These are phyloP conservation scores for Cutaneotrichosporon mucoides DNA, from an alignment of 1,284 basidiomycete species.

Conservation along the genomic window DNA sequence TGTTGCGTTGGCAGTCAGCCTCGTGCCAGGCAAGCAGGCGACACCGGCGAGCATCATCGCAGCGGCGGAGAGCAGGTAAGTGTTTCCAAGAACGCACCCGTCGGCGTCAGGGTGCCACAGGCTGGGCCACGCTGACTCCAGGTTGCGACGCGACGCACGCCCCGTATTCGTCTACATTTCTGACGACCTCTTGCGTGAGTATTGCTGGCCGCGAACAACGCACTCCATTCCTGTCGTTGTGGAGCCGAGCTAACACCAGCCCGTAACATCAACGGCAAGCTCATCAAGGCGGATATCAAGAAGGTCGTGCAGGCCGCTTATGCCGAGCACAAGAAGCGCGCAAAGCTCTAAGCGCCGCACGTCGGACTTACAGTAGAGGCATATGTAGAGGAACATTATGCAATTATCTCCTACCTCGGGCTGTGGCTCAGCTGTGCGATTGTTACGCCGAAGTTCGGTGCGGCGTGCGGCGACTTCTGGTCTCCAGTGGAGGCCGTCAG, in stretches of 20 bases:
- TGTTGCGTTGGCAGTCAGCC: slow-evolving; percentile 36
- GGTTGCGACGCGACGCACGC: slow-evolving; percentile 14
- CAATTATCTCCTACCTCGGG: too few relatives aligned
- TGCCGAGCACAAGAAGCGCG: slow-evolving; percentile 9
- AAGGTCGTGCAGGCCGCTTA: slow-evolving; percentile 14
- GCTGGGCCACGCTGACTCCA: background rate
- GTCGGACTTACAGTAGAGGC: too few relatives aligned
- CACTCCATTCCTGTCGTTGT: too few relatives aligned
- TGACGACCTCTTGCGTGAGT: slow-evolving; percentile 12
- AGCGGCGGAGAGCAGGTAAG: slow-evolving; percentile 13
- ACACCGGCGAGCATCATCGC: slow-evolving; percentile 7
- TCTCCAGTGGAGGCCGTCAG: too few relatives aligned
- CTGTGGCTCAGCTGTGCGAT: too few relatives aligned
- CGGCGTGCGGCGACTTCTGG: too few relatives aligned
- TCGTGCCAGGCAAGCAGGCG: slow-evolving; percentile 14
- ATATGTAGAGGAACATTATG: too few relatives aligned
- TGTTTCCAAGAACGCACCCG: too few relatives aligned
- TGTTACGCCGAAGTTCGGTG: too few relatives aligned
- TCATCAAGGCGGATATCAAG: slow-evolving; percentile 18
- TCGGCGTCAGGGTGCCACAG: too few relatives aligned
- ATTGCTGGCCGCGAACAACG: too few relatives aligned
- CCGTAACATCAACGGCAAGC: slow-evolving; percentile 19
- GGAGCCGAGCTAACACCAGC: background rate
- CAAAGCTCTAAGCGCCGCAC: slow-evolving; percentile 14
- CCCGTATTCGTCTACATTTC: slow-evolving; percentile 13